phyloP scores from a whole-genome alignment of 495 filamentous ascomycete genomes.

The Podospora fimiseda region DNA sequence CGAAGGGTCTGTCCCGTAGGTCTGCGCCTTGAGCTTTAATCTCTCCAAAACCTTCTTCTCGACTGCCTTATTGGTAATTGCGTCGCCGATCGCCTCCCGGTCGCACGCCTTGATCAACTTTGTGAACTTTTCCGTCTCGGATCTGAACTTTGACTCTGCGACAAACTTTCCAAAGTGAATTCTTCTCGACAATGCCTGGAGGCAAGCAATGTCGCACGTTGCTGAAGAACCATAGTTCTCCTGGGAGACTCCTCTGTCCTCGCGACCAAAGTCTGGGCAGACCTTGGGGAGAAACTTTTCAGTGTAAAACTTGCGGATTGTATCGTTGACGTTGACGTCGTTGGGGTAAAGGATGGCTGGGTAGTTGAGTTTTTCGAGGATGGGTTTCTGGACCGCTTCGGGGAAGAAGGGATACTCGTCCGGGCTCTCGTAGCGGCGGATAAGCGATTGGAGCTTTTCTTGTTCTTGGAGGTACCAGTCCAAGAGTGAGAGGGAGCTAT shows the following conservation, averaged over 20 bases:
- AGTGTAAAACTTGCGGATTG: constrained; percentile 81
- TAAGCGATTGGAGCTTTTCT: constrained; percentile 84
- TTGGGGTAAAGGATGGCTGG: constrained; percentile 88
- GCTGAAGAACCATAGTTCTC: constrained; percentile 96
- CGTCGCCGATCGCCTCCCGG: constrained; percentile 70
- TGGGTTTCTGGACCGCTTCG: constrained; percentile 66
- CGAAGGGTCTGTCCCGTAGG: constrained; percentile 85
- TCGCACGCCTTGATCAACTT: constrained; percentile 73
- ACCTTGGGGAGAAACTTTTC: constrained; percentile 73
- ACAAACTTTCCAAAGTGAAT: constrained; percentile 99
- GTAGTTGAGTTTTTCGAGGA: constrained; percentile 84
- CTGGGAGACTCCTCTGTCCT: constrained; percentile 75
- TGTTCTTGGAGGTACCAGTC: constrained; percentile 90
- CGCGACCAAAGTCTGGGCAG: constrained; percentile 61
- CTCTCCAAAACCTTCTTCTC: constrained; percentile 90
- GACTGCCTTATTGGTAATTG: constrained; percentile 84
- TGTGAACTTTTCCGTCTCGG: constrained; percentile 74
- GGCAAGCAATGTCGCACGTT: constrained; percentile 80
- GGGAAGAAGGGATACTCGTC: constrained; percentile 99
- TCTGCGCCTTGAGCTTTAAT: constrained; percentile 83
- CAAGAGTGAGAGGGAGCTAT: constrained; percentile 66
- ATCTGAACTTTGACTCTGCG: constrained; percentile 92
- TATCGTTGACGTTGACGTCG: constrained; percentile 82
- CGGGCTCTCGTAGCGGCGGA: constrained; percentile 90
- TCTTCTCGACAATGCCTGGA: constrained; percentile 85